A percentile compares a stretch with the other conserved stretches of the same genome.
Evolutionary conservation across 2,329 filamentous ascomycete species (phyloP).

Genomic region (Claviceps arundinis): DNA sequence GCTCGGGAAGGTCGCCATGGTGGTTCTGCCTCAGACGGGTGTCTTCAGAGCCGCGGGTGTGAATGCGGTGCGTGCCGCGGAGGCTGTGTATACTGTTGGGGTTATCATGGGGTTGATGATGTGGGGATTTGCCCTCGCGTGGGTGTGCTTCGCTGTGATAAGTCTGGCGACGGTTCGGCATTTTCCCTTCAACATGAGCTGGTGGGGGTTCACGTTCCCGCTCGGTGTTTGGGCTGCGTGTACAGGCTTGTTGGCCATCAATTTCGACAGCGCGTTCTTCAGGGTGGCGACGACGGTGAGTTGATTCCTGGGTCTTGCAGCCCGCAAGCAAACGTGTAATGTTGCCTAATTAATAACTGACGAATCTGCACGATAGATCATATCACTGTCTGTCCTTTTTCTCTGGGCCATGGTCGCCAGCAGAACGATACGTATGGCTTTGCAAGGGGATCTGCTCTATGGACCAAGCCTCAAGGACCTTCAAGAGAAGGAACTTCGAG

Average conservation of each 20-base stretch:
- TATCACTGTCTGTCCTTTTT: conserved; percentile 26
- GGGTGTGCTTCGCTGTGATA: conserved; percentile 29
- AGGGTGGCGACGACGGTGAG: conserved; percentile 24
- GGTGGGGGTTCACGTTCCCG: conserved; percentile 35
- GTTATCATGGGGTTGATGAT: conserved; percentile 30
- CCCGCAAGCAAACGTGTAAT: neutral
- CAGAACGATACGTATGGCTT: conserved; percentile 23
- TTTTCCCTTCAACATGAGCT: conserved; percentile 33
- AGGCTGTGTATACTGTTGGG: conserved; percentile 45
- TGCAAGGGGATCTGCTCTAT: conserved; percentile 30
- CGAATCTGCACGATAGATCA: conserved; percentile 17
- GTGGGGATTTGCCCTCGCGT: conserved; percentile 32
- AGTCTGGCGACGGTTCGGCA: conserved; percentile 25
- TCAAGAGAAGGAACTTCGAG: conserved; percentile 18
- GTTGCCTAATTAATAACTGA: neutral
- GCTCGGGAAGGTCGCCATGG: conserved; percentile 33
- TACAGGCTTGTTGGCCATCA: conserved; percentile 24
- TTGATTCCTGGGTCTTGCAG: neutral
- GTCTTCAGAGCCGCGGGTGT: conserved; percentile 31
- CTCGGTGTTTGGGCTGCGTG: conserved; percentile 31
- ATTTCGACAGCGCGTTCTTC: conserved; percentile 31
- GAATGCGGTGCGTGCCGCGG: conserved; percentile 16
- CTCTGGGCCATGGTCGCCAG: conserved; percentile 29
- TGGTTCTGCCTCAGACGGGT: conserved; percentile 23
- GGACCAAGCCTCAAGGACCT: conserved; percentile 29